A percentile compares a stretch with the other conserved stretches of the same genome.
These are phyloP conservation scores for Arachnomyces sp. DNA, from an alignment of 2,329 filamentous ascomycete genomes.

Conservation along the genomic window DNA sequence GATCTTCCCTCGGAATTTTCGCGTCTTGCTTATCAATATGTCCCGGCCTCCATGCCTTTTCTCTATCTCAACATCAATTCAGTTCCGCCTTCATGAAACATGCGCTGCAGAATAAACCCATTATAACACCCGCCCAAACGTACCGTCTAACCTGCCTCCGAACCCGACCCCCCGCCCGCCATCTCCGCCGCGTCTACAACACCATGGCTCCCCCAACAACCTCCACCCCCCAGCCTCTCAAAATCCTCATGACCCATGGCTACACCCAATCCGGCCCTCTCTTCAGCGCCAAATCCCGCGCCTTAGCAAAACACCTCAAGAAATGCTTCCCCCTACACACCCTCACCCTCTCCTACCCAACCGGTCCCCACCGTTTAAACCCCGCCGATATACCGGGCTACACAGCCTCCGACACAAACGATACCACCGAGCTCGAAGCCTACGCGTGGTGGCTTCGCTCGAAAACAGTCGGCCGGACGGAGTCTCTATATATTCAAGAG, in stretches of 20 bases:
- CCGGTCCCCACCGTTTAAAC: constrained; percentile 56
- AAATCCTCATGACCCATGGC: constrained; percentile 74
- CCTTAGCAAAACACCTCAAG: constrained; percentile 68
- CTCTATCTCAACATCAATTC: too few relatives aligned
- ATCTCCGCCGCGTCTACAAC: not conserved
- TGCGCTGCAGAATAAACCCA: too few relatives aligned
- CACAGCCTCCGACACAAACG: constrained; percentile 33
- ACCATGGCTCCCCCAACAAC: not conserved
- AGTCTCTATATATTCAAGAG: too few relatives aligned
- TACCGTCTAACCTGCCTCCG: too few relatives aligned
- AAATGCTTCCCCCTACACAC: constrained; percentile 63
- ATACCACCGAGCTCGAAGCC: constrained; percentile 34
- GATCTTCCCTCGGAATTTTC: too few relatives aligned
- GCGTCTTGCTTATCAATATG: too few relatives aligned
- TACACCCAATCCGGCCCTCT: constrained; percentile 83
- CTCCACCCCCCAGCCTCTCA: constrained; percentile 32
- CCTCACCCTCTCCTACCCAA: constrained; percentile 59
- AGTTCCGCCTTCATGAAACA: too few relatives aligned
- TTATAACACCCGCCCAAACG: too few relatives aligned
- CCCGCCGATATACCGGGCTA: constrained; percentile 65
- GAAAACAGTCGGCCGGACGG: constrained; percentile 52
- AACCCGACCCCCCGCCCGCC: not conserved
- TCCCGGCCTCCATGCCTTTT: too few relatives aligned
- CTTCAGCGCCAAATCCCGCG: constrained; percentile 83
- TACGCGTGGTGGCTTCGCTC: constrained; percentile 75